phyloP scores from a whole-genome alignment of 2,329 filamentous ascomycete genomes.

The Colletotrichum tofieldiae region DNA sequence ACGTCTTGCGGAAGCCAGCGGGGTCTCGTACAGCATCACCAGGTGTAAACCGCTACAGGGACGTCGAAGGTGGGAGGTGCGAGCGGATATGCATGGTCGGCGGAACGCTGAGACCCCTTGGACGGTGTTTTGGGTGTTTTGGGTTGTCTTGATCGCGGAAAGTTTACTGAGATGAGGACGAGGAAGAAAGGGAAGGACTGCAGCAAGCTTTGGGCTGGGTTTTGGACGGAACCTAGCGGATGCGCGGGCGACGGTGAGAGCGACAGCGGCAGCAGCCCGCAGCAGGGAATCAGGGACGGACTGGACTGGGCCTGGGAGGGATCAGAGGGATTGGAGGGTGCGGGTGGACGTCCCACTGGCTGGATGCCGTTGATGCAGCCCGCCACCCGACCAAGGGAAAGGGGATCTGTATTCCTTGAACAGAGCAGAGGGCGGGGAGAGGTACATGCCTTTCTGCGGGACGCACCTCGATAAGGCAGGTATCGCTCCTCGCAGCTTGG shows the following conservation, averaged over 20 bases:
- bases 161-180: conserved; percentile 28
- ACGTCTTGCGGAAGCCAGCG: conserved; percentile 37
- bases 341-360: conserved; percentile 9
- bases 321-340: conserved; percentile 9
- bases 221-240: conserved; percentile 24
- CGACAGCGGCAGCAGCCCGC: conserved; percentile 10
- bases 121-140: conserved; percentile 37
- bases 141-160: conserved; percentile 31
- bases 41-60: conserved; percentile 1
- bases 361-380: conserved; percentile 3
- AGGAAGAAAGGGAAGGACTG: conserved; percentile 11
- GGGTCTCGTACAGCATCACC: conserved; percentile 40
- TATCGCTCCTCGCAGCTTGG: not conserved
- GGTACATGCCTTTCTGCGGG: not conserved
- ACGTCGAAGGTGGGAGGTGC: conserved; percentile 19
- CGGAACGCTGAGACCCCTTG: conserved; percentile 39
- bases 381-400: conserved; percentile 10
- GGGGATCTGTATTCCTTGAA: conserved; percentile 10
- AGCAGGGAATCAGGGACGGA: conserved; percentile 15
- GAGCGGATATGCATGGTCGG: conserved; percentile 38
- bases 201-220: conserved; percentile 37
- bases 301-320: conserved; percentile 7
- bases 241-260: conserved; percentile 17
- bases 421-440: not conserved
- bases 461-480: not conserved